Base-by-base conservation (phyloP, 2,329 filamentous ascomycete species). In the Aquanectria penicillioides region DNA sequence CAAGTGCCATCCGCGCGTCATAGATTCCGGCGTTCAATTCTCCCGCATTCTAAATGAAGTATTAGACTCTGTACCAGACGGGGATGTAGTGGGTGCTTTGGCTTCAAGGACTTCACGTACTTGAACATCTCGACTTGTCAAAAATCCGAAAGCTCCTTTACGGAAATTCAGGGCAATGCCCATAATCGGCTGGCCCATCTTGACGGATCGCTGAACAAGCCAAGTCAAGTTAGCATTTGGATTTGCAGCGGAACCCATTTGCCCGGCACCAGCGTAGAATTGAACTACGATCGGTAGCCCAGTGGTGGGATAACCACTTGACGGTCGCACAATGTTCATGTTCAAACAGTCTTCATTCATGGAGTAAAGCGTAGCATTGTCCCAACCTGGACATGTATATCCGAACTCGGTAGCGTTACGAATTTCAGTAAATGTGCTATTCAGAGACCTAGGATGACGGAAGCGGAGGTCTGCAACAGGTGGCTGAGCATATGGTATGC, bases 211-310 rank as follows among this genome's bases (percentile, higher is more conserved):
- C 77, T 3, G 33, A 5, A 89, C 82, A 37, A 88, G 80, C 57
- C 80, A 83, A 11, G 82, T 83, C 52, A 87, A 75, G 65, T 89
- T 88, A 70, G 89, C 89, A 26, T 83, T 76, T 17, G 77, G 68
- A 48, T 84, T 79, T 65, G 63, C 17, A 71, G 76, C 48, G 6
- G 77, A 76, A 3, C 82, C 83, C 63, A 22, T 22, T 36, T 31
- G 12, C 8, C 28, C 22, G 28, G 79, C 11, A 28, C 80, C 80
- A 46, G 78, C 63, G 34, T 67, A 57, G n/a, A 67, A 61, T 48
- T 44, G 64, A 7, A 66, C 46, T 3, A 44, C 20, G 5, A 64
- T 51, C 2, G 64, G 61, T 6, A 68, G 57, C 6, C 55, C 53
- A 25, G 53, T 51, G 9, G 41, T 57, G 9, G 59, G 33, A 4